A percentile compares a stretch with the other conserved stretches of the same genome.
Evolutionary conservation across 169 alveolate species (phyloP).

Genomic region (Plasmodium knowlesi): DNA sequence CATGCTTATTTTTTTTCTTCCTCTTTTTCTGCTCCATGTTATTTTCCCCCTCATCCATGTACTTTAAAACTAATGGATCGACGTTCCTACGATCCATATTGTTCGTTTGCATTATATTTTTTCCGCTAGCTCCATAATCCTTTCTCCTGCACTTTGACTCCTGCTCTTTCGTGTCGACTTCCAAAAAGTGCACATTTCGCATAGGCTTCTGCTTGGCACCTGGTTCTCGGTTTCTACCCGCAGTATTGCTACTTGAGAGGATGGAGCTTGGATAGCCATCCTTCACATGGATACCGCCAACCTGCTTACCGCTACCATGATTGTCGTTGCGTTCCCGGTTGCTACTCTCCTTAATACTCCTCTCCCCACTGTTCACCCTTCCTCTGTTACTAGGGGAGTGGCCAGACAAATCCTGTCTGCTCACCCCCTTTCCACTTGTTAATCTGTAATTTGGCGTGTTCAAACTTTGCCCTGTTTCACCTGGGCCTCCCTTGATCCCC

Average conservation of each 20-base stretch:
- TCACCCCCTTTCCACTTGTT: not conserved
- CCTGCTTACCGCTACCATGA: not conserved
- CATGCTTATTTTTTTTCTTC: not conserved
- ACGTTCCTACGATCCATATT: not conserved
- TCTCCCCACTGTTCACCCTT: not conserved
- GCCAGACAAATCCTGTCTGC: not conserved
- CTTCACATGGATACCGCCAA: not conserved
- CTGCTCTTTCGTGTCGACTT: not conserved
- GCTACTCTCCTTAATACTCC: not conserved
- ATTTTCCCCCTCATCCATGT: conserved; percentile 5
- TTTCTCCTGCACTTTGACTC: not conserved
- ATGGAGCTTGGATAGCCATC: not conserved
- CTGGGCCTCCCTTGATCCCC: not conserved
- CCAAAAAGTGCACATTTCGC: not conserved
- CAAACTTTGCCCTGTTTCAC: not conserved
- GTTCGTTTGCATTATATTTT: not conserved
- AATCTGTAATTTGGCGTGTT: not conserved
- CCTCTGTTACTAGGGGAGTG: not conserved
- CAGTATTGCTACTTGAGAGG: not conserved
- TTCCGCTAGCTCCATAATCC: not conserved
- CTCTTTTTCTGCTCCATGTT: not conserved
- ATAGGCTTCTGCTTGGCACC: not conserved
- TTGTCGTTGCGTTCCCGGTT: not conserved
- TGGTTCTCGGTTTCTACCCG: not conserved
- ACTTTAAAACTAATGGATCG: not conserved